These are phyloP conservation scores for Termitomyces titanicus DNA, from an alignment of 768 basidiomycete species.

Conservation along the genomic window DNA sequence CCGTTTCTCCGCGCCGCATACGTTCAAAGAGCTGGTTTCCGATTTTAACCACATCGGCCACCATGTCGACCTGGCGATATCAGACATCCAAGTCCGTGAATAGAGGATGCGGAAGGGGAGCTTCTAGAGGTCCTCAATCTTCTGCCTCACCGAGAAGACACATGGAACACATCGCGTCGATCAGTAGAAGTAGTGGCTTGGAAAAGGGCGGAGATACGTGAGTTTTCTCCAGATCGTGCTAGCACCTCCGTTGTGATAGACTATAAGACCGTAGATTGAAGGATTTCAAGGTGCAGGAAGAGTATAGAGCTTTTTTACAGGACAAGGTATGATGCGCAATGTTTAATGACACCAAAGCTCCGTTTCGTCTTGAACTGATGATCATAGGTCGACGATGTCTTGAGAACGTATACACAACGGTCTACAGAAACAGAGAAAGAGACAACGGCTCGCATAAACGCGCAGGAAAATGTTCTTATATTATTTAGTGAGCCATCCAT, in stretches of 20 bases:
- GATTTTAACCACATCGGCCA: no score
- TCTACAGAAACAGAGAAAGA: conserved; percentile 28
- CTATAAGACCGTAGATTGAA: conserved; percentile 51
- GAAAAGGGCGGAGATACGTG: conserved; percentile 75
- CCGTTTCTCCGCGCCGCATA: neutral
- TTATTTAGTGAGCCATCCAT: conserved; percentile 54
- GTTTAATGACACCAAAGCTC: neutral
- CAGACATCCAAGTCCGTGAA: conserved; percentile 1
- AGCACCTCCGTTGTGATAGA: conserved; percentile 25
- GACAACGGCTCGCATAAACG: conserved; percentile 42
- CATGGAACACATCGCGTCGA: conserved; percentile 67
- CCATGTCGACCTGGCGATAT: conserved; percentile 14
- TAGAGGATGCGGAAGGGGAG: conserved; percentile 9
- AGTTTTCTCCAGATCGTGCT: conserved; percentile 24
- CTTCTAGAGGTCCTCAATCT: neutral
- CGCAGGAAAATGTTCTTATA: conserved; percentile 67
- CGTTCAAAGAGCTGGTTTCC: no score
- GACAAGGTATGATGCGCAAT: conserved; percentile 47
- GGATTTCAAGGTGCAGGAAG: conserved; percentile 53
- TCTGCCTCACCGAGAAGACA: conserved; percentile 22
- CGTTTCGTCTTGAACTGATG: neutral
- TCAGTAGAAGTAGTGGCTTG: conserved; percentile 74
- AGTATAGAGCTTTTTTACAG: conserved; percentile 62
- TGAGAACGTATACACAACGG: conserved; percentile 32
- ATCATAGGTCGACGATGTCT: conserved; percentile 45